A percentile compares a stretch with the other conserved stretches of the same genome.
phyloP scores from a whole-genome alignment of 2,329 filamentous ascomycete species.

The Aspergillus amoenus region DNA sequence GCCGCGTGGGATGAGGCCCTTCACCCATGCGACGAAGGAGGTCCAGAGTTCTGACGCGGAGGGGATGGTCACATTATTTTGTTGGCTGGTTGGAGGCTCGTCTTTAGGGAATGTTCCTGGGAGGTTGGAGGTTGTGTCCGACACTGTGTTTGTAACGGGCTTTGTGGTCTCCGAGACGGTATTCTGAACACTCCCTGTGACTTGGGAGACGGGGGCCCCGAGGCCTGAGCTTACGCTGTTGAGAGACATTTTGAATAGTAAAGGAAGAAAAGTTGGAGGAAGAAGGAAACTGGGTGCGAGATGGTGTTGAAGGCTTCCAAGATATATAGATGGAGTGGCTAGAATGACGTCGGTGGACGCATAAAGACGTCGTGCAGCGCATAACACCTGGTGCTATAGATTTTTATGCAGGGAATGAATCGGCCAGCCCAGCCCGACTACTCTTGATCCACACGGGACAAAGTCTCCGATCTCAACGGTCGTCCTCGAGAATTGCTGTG shows the following conservation, averaged over 20 bases:
- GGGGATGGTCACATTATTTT: conserved; percentile 9
- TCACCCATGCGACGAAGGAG: not conserved
- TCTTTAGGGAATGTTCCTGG: conserved; percentile 5
- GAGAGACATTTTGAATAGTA: not conserved
- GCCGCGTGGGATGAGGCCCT: conserved; percentile 16
- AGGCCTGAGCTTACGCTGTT: conserved; percentile 3
- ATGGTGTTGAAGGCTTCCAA: not conserved
- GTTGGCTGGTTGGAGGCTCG: not conserved
- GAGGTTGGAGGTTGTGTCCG: not conserved
- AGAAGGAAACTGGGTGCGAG: not conserved
- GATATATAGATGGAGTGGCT: not conserved
- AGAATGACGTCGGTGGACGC: not conserved
- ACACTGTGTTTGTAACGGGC: not conserved
- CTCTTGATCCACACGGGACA: not conserved
- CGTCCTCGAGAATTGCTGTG: not conserved
- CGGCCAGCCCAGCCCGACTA: not conserved
- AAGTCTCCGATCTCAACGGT: not conserved
- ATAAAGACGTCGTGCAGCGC: not conserved
- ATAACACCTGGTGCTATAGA: not conserved
- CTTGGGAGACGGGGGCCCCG: not conserved
- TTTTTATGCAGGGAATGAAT: not conserved
- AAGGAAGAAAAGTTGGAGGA: too few relatives aligned
- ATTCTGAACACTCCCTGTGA: not conserved
- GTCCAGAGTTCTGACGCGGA: not conserved
- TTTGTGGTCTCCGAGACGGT: conserved; percentile 1